These are phyloP conservation scores for Teratosphaeria pseudoeucalypti DNA, from an alignment of 2,329 filamentous ascomycete species.

Conservation along the genomic window DNA sequence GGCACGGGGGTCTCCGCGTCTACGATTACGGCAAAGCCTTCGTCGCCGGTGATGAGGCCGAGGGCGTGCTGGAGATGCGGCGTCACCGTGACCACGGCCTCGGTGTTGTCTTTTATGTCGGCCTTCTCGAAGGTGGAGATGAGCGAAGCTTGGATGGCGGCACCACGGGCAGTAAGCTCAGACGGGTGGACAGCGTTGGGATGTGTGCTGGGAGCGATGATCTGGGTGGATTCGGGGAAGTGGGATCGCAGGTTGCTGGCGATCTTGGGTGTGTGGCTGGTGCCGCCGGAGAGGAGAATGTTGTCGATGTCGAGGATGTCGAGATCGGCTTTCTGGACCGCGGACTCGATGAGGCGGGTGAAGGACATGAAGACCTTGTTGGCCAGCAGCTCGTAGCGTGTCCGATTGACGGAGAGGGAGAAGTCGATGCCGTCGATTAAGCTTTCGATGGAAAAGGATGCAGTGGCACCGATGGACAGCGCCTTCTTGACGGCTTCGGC, in stretches of 20 bases:
- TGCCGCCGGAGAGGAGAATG: constrained; percentile 85
- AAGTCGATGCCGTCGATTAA: constrained; percentile 85
- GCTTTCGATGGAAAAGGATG: constrained; percentile 86
- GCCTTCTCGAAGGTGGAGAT: constrained; percentile 89
- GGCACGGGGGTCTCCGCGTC: constrained; percentile 81
- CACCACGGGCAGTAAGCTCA: constrained; percentile 77
- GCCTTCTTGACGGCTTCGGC: constrained; percentile 87
- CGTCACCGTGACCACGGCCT: constrained; percentile 87
- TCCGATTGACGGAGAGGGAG: constrained; percentile 80
- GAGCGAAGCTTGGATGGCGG: constrained; percentile 87
- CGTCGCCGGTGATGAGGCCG: constrained; percentile 60
- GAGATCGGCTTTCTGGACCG: constrained; percentile 81
- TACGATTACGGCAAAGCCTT: constrained; percentile 69
- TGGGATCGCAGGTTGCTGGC: constrained; percentile 66
- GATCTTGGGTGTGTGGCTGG: constrained; percentile 87
- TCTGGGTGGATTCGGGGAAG: constrained; percentile 69
- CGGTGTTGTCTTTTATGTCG: constrained; percentile 91
- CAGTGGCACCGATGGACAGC: constrained; percentile 76
- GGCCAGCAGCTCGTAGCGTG: constrained; percentile 81
- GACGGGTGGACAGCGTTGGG: constrained; percentile 80
- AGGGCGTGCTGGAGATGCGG: constrained; percentile 83
- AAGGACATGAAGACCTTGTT: constrained; percentile 83
- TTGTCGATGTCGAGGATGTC: constrained; percentile 90
- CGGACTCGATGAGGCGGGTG: constrained; percentile 72
- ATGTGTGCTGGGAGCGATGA: constrained; percentile 75